Percentiles rank a stretch among this genome's conserved stretches.
Conservation (phyloP, 495 filamentous ascomycete species). For the Hypoxylon subgilvum region DNA sequence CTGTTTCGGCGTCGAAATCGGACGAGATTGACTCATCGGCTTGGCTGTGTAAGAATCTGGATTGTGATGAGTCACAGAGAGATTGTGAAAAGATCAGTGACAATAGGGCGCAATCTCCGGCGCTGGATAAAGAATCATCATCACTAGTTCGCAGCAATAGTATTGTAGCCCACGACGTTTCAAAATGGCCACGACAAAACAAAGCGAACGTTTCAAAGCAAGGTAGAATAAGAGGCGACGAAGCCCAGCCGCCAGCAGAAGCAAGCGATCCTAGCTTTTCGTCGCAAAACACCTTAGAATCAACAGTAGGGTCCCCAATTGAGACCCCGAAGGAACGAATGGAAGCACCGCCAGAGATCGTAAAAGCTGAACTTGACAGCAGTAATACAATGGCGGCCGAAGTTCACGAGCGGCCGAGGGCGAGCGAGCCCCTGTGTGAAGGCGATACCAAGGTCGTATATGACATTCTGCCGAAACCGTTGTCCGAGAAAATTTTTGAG, state of each 20-base stretch:
- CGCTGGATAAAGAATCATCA: neutral
- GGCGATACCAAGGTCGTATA: conserved; percentile 81
- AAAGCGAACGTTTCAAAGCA: conserved; percentile 3
- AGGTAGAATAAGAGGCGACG: conserved; percentile 16
- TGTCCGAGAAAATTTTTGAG: conserved; percentile 69
- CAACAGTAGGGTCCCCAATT: conserved; percentile 10
- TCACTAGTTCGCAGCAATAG: neutral
- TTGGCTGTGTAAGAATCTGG: no score
- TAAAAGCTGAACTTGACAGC: conserved; percentile 29
- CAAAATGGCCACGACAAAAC: neutral
- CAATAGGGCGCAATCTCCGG: conserved; percentile 1
- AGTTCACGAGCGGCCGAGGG: conserved; percentile 7
- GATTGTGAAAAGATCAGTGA: neutral
- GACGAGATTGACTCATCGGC: neutral
- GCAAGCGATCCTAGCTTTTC: conserved; percentile 1
- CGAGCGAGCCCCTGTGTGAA: conserved; percentile 59
- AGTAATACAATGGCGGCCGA: conserved; percentile 29
- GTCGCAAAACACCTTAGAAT: neutral
- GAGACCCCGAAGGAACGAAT: conserved; percentile 10
- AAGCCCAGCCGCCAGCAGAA: neutral
- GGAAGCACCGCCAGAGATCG: conserved; percentile 4
- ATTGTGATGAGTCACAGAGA: conserved; percentile 29
- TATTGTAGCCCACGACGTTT: conserved; percentile 5
- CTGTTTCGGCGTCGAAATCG: neutral
- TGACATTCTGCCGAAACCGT: conserved; percentile 62